A percentile compares a stretch with the other conserved stretches of the same genome.
phyloP scores from a whole-genome alignment of 2,329 filamentous ascomycete species.

The Thelonectria discophora region DNA sequence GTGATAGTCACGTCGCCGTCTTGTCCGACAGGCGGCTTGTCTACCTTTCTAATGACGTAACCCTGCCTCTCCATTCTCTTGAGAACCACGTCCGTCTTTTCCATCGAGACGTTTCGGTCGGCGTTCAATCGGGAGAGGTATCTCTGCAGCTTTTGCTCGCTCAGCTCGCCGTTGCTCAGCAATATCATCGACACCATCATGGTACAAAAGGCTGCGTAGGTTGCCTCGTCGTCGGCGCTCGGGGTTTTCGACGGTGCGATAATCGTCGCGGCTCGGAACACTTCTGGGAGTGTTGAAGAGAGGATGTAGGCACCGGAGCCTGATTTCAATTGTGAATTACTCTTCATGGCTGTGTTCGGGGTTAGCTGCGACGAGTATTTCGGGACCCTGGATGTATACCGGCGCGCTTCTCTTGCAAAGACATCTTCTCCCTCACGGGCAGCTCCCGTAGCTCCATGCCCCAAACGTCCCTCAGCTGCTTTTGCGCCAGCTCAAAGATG shows the following conservation, averaged over 20 bases:
- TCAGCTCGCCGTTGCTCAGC: constrained; percentile 76
- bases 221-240: constrained; percentile 73
- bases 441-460: constrained; percentile 94
- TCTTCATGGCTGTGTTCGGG: constrained; percentile 49
- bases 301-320: constrained; percentile 80
- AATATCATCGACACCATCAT: constrained; percentile 80
- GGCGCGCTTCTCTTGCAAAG: constrained; percentile 79
- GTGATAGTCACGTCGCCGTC: constrained; percentile 80
- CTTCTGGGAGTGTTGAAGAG: constrained; percentile 73
- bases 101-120: constrained; percentile 75
- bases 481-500: constrained; percentile 81
- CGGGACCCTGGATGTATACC: constrained; percentile 55
- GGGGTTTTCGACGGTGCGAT: constrained; percentile 74
- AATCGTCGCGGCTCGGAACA: constrained; percentile 73
- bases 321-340: constrained; percentile 61
- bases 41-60: constrained; percentile 80
- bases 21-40: constrained; percentile 60
- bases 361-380: neutral
- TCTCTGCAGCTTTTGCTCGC: constrained; percentile 80
- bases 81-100: constrained; percentile 79
- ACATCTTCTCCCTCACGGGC: constrained; percentile 81
- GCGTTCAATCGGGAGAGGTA: constrained; percentile 80
- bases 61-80: constrained; percentile 81
- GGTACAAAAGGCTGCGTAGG: constrained; percentile 83
- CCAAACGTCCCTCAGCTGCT: constrained; percentile 74